Percentiles rank a stretch among this genome's conserved stretches.
These are phyloP conservation scores for Nannochloris sp. DNA, from an alignment of 139 green algal genomes.

Conservation along the genomic window DNA sequence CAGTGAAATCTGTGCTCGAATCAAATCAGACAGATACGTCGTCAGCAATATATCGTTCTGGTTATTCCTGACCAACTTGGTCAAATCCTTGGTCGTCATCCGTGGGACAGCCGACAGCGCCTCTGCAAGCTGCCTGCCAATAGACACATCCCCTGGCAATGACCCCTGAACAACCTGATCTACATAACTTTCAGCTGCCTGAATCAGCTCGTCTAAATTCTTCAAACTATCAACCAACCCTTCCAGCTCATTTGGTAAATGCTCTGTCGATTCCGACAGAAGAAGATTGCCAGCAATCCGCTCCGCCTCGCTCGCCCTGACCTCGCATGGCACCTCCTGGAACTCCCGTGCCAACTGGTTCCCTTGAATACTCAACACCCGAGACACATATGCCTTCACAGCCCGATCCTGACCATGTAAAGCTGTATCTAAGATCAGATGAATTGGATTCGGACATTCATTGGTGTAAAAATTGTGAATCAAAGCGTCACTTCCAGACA, in stretches of 20 bases:
- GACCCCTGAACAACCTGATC: slow-evolving; percentile 65
- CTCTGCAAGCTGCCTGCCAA: slow-evolving; percentile 83
- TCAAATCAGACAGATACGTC: slow-evolving; percentile 80
- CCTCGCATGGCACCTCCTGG: slow-evolving; percentile 70
- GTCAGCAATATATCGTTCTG: slow-evolving; percentile 78
- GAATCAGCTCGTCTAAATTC: slow-evolving; percentile 53
- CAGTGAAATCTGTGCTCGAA: slow-evolving; percentile 76
- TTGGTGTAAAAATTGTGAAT: slow-evolving; percentile 87
- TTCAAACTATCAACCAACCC: slow-evolving; percentile 49
- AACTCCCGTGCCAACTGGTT: slow-evolving; percentile 76
- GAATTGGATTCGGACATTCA: slow-evolving; percentile 60
- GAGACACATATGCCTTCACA: slow-evolving; percentile 64
- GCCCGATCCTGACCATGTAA: slow-evolving; percentile 43
- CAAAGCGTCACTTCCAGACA: slow-evolving; percentile 76
- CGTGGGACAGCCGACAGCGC: slow-evolving; percentile 71
- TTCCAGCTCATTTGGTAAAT: slow-evolving; percentile 54
- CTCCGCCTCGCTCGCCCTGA: slow-evolving; percentile 68
- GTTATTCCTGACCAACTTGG: slow-evolving; percentile 72
- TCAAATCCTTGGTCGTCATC: slow-evolving; percentile 64
- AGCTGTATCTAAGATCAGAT: slow-evolving; percentile 78
- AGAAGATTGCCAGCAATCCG: slow-evolving; percentile 24
- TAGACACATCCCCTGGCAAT: slow-evolving; percentile 40
- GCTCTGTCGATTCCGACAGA: slow-evolving; percentile 11
- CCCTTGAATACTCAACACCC: slow-evolving; percentile 34
- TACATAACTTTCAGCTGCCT: slow-evolving; percentile 61